Evolutionary conservation across 352 stramenopile species (phyloP), one percentile per base, ranked within the genome.

Genomic region (Phytopythium boreale): DNA sequence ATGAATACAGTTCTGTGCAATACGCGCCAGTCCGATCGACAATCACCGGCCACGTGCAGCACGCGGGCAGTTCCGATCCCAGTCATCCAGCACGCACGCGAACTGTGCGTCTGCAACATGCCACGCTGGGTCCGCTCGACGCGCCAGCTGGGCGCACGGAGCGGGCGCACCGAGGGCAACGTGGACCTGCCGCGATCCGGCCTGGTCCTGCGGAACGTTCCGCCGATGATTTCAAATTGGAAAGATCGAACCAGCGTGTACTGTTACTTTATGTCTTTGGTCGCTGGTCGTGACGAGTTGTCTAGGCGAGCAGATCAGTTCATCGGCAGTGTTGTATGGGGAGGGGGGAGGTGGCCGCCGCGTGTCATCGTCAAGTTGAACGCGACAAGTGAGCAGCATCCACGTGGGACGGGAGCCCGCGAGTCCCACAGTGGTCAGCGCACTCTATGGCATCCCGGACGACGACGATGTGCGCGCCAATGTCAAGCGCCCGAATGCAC

Each of bases 71-170:
- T 0, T 7, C 2, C 43, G 4, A 1, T 27, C 2, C 5, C 43
- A 50, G 43, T 24, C 43, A 50, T 27, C n/a, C 43, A n/a, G 15
- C 41, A 4, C 41, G 41, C 2, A 8, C 15, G 41, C 41, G 43
- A 50, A 50, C 43, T 50, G 43, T 50, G 43, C 43, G n/a, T 50
- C 43, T 50, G 19, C 20, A 26, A 12, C n/a, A 50, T 50, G 43
- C n/a, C 41, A 47, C 43, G 5, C 9, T 20, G 43, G n/a, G 43
- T 24, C 43, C 14, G 43, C 2, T 0, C n/a, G n/a, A 22, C 7
- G 20, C 43, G 43, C 43, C 43, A 50, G 43, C 43, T 50, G 43
- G 43, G n/a, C n/a, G 19, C 19, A 20, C 19, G 43, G 43, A 50
- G 43, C 43, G 43, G 43, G 17, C 7, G 8, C 43, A 50, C 20